Conservation (phyloP, 116 monocot genomes). For the Trichopus zeylanicus region DNA sequence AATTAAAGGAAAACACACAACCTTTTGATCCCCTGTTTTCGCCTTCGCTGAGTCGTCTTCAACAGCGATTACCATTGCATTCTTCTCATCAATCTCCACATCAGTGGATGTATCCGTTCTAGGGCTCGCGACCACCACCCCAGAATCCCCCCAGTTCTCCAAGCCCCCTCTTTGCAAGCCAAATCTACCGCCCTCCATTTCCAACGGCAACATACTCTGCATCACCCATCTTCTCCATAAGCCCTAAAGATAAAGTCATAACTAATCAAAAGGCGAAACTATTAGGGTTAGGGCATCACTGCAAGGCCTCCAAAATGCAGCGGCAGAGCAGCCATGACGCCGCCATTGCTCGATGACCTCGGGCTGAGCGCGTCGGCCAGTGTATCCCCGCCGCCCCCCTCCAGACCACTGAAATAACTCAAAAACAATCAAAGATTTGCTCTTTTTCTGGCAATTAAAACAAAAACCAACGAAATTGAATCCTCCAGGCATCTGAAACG, state of each 20-base stretch:
- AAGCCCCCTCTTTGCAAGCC: slow-evolving; percentile 23
- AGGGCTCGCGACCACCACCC: slow-evolving; percentile 33
- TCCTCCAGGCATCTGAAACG: too few species aligned
- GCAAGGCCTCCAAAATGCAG: slow-evolving; percentile 25
- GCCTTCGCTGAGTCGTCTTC: slow-evolving; percentile 11
- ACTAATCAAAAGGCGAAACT: not conserved
- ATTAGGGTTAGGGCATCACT: not conserved
- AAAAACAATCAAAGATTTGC: too few species aligned
- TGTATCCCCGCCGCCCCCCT: not conserved
- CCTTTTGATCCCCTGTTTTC: slow-evolving; percentile 48
- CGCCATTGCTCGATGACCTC: slow-evolving; percentile 52
- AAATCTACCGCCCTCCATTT: slow-evolving; percentile 19
- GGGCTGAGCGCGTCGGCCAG: slow-evolving; percentile 27
- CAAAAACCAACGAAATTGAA: too few species aligned
- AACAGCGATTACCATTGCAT: slow-evolving; percentile 8
- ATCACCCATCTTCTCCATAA: not conserved
- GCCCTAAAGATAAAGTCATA: not conserved
- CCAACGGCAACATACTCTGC: slow-evolving; percentile 39
- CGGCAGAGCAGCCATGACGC: slow-evolving; percentile 23
- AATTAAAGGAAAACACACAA: not conserved
- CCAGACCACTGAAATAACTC: not conserved
- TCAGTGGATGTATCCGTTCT: slow-evolving; percentile 56
- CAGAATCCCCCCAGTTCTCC: slow-evolving; percentile 74
- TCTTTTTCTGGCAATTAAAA: too few species aligned
- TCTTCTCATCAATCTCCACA: slow-evolving; percentile 40